Evolutionary conservation across 2,329 filamentous ascomycete species (phyloP).

Genomic region (Ceratocystis eucalypticola): DNA sequence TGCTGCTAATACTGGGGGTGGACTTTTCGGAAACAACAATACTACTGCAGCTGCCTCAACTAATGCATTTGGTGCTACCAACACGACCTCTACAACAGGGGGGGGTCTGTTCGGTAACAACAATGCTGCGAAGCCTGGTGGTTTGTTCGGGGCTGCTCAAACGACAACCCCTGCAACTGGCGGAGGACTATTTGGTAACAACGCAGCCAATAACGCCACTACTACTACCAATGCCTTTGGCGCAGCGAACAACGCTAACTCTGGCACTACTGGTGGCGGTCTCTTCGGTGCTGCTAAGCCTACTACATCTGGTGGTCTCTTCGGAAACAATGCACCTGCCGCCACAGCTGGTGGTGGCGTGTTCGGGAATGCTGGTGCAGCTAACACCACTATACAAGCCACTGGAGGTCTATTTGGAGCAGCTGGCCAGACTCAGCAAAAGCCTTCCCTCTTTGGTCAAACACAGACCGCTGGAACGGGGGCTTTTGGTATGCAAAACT

Average conservation of each 20-base stretch:
- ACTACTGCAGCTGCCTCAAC: conserved; percentile 18
- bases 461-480: conserved; percentile 34
- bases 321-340: conserved; percentile 30
- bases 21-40: conserved; percentile 33
- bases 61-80: conserved; percentile 30
- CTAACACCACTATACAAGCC: conserved; percentile 28
- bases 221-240: conserved; percentile 30
- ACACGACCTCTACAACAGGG: conserved; percentile 21
- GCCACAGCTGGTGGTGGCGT: conserved; percentile 25
- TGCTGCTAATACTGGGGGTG: conserved; percentile 26
- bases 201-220: conserved; percentile 14
- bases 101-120: conserved; percentile 31
- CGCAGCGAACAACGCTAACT: conserved; percentile 18
- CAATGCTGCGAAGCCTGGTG: conserved; percentile 30
- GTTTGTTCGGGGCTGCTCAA: conserved; percentile 36
- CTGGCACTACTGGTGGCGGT: conserved; percentile 22
- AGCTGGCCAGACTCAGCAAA: conserved; percentile 40
- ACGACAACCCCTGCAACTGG: conserved; percentile 23
- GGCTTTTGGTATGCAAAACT: conserved; percentile 40
- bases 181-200: conserved; percentile 35
- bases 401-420: conserved; percentile 30
- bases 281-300: conserved; percentile 32
- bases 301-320: conserved; percentile 28
- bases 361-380: conserved; percentile 27
- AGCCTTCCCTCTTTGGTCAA: conserved; percentile 42